Evolutionary conservation across 306 rosid genomes (phyloP), one percentile per base, ranked within the genome.

Genomic region (Lupinus albus): DNA sequence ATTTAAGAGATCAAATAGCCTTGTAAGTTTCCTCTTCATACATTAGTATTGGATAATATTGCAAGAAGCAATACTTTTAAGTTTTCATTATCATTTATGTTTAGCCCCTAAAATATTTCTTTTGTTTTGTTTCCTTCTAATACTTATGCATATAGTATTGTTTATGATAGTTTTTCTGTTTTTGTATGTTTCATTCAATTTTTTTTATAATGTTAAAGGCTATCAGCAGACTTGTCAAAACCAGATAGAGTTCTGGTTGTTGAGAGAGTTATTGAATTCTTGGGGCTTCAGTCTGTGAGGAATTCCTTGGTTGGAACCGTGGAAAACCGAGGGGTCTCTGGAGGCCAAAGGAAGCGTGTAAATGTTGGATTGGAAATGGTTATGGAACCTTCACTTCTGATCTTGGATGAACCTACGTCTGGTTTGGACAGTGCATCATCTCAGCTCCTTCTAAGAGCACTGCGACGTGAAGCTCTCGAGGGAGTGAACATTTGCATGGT

Each of bases 341-440:
- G 99, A 64, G 97, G 97, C 61, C 97, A 93, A 81, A 85, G 99
- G 78, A 93, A 93, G 77, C 88, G 97, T 18, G 99, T 90, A 68
- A 93, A 93, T 82, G 99, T 90, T 53, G 97, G 97, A 64, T 74
- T 93, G 67, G 99, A 93, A 81, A 93, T 93, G 99, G 99, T 93
- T 70, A 86, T 93, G 95, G 99, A 90, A 72, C 99, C 99, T 83
- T 93, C 99, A 69, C 89, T 93, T 70, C 68, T 93, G 81, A 84
- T 93, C 52, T 82, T 93, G 79, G 99, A 93, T 80, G 97, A 93
- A 76, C 99, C 99, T 53, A 90, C 99, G 0, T 93, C 99, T 52
- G 96, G 99, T 76, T 80, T 93, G 89, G 97, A 93, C 81, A 93
- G 99, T 77, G 91, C 99, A 67, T 88, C 99, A 49, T 93, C 99